These are phyloP conservation scores for Fraxinus angustifolia DNA, from an alignment of 305 asterid species.

Conservation along the genomic window DNA sequence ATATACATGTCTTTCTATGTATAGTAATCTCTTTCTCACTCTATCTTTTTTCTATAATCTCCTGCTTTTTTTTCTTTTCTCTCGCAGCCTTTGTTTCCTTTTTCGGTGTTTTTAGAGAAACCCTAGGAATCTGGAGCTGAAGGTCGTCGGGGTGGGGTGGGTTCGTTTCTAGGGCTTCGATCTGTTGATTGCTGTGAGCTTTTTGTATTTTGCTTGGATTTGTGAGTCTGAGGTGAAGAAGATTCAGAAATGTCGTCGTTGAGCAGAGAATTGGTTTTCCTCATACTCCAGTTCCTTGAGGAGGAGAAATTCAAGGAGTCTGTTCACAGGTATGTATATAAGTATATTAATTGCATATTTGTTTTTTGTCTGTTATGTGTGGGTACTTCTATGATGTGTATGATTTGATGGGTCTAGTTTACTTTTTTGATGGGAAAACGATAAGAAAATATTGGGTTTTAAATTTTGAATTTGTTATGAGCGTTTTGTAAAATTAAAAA, in stretches of 20 bases:
- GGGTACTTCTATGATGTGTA: conserved; percentile 8
- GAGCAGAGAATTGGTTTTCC: conserved; percentile 94
- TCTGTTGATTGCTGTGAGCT: conserved; percentile 38
- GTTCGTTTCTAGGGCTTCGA: conserved; percentile 51
- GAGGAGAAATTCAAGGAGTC: conserved; percentile 98
- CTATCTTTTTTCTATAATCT: conserved; percentile 12
- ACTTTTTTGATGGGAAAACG: conserved; percentile 10
- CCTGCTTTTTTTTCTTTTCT: conserved; percentile 16
- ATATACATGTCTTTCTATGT: conserved; percentile 19
- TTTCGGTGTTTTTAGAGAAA: conserved; percentile 39
- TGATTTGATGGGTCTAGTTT: conserved; percentile 18
- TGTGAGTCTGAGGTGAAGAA: conserved; percentile 33
- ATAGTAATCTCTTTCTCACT: conserved; percentile 9
- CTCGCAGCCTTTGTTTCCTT: conserved; percentile 28
- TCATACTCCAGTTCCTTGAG: conserved; percentile 91
- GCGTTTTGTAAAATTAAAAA: background rate
- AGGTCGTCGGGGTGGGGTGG: conserved; percentile 36
- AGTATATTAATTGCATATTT: background rate
- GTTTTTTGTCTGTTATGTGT: conserved; percentile 1
- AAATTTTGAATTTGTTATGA: conserved; percentile 2
- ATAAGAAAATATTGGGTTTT: conserved; percentile 24
- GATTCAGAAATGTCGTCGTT: conserved; percentile 68
- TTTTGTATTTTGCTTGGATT: conserved; percentile 29
- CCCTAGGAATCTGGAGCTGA: conserved; percentile 48
- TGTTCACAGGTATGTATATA: conserved; percentile 62